Percentiles rank a stretch among this genome's conserved stretches.
Evolutionary conservation across 1,139 yeast species (phyloP).

Genomic region (Blastobotrys elegans): DNA sequence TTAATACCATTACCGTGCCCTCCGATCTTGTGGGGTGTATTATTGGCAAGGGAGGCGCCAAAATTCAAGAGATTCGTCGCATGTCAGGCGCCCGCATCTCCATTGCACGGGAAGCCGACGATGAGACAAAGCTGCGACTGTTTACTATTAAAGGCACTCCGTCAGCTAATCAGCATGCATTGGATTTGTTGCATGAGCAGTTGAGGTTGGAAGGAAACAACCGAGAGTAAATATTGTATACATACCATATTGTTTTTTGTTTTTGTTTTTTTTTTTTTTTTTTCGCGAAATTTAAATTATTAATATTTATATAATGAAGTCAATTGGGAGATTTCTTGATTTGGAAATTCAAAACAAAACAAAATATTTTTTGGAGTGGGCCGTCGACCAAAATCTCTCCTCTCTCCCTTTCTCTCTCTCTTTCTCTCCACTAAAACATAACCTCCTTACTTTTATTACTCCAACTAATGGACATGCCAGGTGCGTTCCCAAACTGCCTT

Average conservation of each 20-base stretch:
- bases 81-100: slow-evolving; percentile 76
- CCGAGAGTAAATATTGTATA: neutral
- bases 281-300: no score
- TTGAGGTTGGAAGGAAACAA: slow-evolving; percentile 66
- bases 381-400: no score
- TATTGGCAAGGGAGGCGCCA: slow-evolving; percentile 80
- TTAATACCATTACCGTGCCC: slow-evolving; percentile 52
- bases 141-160: slow-evolving; percentile 70
- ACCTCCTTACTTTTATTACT: neutral
- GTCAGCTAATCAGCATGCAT: slow-evolving; percentile 63
- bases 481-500: slow-evolving; percentile 5
- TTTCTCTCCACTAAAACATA: neutral
- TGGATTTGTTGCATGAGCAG: slow-evolving; percentile 63
- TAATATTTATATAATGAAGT: no score
- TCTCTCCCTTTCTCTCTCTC: neutral
- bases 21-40: slow-evolving; percentile 86
- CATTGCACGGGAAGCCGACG: slow-evolving; percentile 66
- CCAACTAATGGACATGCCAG: slow-evolving; percentile 5
- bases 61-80: slow-evolving; percentile 83
- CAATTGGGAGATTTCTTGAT: neutral
- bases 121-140: slow-evolving; percentile 55
- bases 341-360: neutral
- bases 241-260: no score
- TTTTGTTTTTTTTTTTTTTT: no score
- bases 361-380: neutral